A percentile compares a stretch with the other conserved stretches of the same genome.
Conservation (phyloP, 345 rosid genomes). For the Rhodomyrtus tomentosa region DNA sequence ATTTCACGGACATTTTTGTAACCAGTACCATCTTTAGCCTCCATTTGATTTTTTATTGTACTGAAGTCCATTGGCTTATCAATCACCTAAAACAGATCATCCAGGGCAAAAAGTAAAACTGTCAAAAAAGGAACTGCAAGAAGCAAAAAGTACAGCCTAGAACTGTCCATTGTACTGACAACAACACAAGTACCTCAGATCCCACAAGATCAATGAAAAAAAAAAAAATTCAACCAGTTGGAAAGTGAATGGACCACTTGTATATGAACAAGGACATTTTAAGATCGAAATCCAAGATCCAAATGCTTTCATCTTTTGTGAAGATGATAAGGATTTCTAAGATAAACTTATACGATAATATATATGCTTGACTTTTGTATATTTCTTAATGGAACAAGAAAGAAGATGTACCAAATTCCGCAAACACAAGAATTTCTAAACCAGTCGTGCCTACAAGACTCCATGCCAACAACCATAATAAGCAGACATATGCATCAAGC, state of each 20-base stretch:
- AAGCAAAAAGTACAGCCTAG: background rate
- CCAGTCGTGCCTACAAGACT: background rate
- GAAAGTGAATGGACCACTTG: background rate
- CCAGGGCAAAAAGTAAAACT: background rate
- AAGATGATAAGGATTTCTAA: background rate
- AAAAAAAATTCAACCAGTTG: background rate
- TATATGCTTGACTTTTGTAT: background rate
- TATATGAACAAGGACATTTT: background rate
- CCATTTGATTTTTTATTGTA: constrained; percentile 80
- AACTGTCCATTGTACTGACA: background rate
- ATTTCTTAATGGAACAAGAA: background rate
- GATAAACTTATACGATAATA: background rate
- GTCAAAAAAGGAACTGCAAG: background rate
- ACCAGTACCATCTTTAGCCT: constrained; percentile 73
- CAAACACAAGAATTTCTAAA: background rate
- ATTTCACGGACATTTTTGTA: constrained; percentile 76
- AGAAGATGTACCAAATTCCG: background rate
- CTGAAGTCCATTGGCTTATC: constrained; percentile 96
- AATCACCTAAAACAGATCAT: constrained; percentile 25
- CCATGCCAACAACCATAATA: background rate
- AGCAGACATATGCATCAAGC: background rate
- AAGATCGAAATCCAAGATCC: background rate
- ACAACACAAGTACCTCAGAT: background rate
- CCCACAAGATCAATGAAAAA: background rate
- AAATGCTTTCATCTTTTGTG: background rate